phyloP scores from a whole-genome alignment of 129 eudicot genomes.

The Lactuca saligna region DNA sequence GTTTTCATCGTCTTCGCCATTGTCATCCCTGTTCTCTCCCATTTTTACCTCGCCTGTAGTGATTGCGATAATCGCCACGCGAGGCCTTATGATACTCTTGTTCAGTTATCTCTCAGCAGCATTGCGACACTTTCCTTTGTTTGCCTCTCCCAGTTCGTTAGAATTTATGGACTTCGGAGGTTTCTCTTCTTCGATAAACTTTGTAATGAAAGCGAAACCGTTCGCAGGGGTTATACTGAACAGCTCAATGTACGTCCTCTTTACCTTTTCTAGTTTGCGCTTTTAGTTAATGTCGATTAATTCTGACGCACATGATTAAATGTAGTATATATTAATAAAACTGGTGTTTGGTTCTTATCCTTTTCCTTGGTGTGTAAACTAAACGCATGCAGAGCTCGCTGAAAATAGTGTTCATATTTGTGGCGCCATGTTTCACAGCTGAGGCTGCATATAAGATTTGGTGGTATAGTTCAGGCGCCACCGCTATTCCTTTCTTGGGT shows the following conservation, averaged over 20 bases:
- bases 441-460: slow-evolving; percentile 91
- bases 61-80: slow-evolving; percentile 61
- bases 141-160: slow-evolving; percentile 54
- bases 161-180: slow-evolving; percentile 62
- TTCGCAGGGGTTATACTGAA: slow-evolving; percentile 54
- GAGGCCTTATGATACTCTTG: slow-evolving; percentile 63
- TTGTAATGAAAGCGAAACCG: slow-evolving; percentile 71
- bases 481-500: slow-evolving; percentile 82
- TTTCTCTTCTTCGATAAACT: slow-evolving; percentile 89
- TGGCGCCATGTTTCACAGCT: slow-evolving; percentile 79
- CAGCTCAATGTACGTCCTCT: slow-evolving; percentile 62
- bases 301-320: too few relatives aligned
- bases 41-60: slow-evolving; percentile 62
- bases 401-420: slow-evolving; percentile 67
- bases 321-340: too few relatives aligned
- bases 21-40: slow-evolving; percentile 63
- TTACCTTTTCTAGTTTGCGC: neutral
- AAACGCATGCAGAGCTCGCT: slow-evolving; percentile 65
- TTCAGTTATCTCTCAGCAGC: slow-evolving; percentile 72
- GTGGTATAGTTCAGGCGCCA: slow-evolving; percentile 94
- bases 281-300: neutral
- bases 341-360: neutral
- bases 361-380: slow-evolving; percentile 3
- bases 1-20: slow-evolving; percentile 63
- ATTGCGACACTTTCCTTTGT: slow-evolving; percentile 84